Percentiles rank a stretch among this genome's conserved stretches.
These are phyloP conservation scores for Wickerhamomyces mucosus DNA, from an alignment of 805 yeast genomes.

Conservation along the genomic window DNA sequence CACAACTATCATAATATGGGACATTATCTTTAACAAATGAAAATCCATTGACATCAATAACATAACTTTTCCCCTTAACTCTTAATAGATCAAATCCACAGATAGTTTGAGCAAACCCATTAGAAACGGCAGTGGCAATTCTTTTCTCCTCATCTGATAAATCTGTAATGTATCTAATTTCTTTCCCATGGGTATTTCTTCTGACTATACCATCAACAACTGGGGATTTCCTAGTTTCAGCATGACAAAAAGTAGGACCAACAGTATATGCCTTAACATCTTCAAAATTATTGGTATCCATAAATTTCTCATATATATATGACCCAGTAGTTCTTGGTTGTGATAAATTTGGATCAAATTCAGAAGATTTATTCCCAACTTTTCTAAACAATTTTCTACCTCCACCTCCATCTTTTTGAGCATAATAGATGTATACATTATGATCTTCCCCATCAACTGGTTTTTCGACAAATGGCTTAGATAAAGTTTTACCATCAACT, in stretches of 20 bases:
- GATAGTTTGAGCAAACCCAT: slow-evolving; percentile 79
- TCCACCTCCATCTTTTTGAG: slow-evolving; percentile 89
- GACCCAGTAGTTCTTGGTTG: slow-evolving; percentile 85
- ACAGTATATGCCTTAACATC: slow-evolving; percentile 98
- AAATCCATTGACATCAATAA: slow-evolving; percentile 96
- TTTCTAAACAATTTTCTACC: slow-evolving; percentile 91
- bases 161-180: slow-evolving; percentile 81
- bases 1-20: slow-evolving; percentile 76
- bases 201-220: slow-evolving; percentile 99
- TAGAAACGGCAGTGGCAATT: slow-evolving; percentile 74
- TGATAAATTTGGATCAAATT: slow-evolving; percentile 74
- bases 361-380: slow-evolving; percentile 94
- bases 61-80: slow-evolving; percentile 81
- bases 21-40: slow-evolving; percentile 92
- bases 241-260: slow-evolving; percentile 86
- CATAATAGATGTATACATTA: slow-evolving; percentile 87
- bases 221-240: slow-evolving; percentile 96
- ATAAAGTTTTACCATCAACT: slow-evolving; percentile 62
- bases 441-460: slow-evolving; percentile 99
- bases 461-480: slow-evolving; percentile 93
- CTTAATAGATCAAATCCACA: slow-evolving; percentile 95
- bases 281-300: slow-evolving; percentile 97
- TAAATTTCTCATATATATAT: slow-evolving; percentile 83
- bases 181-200: slow-evolving; percentile 96
- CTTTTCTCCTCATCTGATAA: slow-evolving; percentile 62